Conservation (phyloP, 2,329 filamentous ascomycete species). For the Fusarium siculi region DNA sequence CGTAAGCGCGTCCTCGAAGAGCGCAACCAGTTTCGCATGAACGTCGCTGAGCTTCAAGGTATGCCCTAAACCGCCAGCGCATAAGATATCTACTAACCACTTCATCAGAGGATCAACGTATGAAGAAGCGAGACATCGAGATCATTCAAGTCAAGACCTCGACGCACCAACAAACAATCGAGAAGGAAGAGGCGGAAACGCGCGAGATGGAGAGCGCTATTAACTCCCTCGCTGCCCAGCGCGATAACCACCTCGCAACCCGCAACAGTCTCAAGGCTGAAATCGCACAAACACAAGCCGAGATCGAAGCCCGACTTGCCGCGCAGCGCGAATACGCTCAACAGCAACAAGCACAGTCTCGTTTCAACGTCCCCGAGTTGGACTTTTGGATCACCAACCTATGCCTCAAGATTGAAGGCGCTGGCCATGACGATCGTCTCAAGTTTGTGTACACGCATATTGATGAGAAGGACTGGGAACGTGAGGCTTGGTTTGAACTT, state of each 20-base stretch:
- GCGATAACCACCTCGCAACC: constrained; percentile 67
- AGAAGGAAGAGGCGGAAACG: constrained; percentile 80
- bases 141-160: constrained; percentile 78
- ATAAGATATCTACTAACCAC: neutral
- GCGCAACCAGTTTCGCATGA: constrained; percentile 92
- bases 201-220: constrained; percentile 77
- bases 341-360: constrained; percentile 82
- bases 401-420: constrained; percentile 88
- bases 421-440: constrained; percentile 82
- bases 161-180: constrained; percentile 77
- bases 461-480: constrained; percentile 86
- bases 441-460: constrained; percentile 92
- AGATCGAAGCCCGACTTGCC: constrained; percentile 76
- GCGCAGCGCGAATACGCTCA: constrained; percentile 77
- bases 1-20: constrained; percentile 91
- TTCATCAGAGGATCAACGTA: constrained; percentile 84
- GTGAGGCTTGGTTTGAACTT: constrained; percentile 94
- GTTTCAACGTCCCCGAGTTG: constrained; percentile 91
- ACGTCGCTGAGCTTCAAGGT: constrained; percentile 91
- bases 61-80: constrained; percentile 24
- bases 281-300: constrained; percentile 74
- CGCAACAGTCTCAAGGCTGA: constrained; percentile 69
- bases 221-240: constrained; percentile 66
- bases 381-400: constrained; percentile 96
- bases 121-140: constrained; percentile 88